Evolutionary conservation across 805 yeast genomes (phyloP).

Genomic region (Zygotorulaspora chibaensis): DNA sequence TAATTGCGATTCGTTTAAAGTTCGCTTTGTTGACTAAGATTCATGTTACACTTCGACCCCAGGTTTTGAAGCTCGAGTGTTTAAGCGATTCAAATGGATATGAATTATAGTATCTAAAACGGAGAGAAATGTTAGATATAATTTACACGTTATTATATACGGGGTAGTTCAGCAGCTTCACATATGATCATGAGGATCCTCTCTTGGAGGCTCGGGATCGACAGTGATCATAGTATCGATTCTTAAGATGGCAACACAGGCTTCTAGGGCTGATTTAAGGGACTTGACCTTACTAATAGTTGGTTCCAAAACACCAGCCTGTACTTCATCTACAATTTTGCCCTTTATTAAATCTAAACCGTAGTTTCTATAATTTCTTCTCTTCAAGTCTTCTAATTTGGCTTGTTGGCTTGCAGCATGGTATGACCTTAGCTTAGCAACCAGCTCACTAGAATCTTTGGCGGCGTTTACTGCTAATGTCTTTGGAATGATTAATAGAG

Average conservation of each 20-base stretch:
- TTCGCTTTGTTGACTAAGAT: too few species aligned
- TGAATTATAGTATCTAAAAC: neutral
- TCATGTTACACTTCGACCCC: too few species aligned
- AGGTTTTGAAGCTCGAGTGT: too few species aligned
- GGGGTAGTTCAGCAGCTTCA: neutral
- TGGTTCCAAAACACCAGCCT: slow-evolving; percentile 91
- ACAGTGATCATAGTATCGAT: slow-evolving; percentile 98
- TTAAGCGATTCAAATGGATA: too few species aligned
- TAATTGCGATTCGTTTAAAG: too few species aligned
- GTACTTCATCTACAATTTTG: slow-evolving; percentile 79
- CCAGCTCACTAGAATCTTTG: slow-evolving; percentile 89
- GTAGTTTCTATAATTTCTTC: slow-evolving; percentile 81
- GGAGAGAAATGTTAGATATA: neutral
- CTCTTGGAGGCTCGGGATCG: slow-evolving; percentile 90
- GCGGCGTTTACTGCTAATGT: slow-evolving; percentile 97
- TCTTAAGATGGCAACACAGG: slow-evolving; percentile 94
- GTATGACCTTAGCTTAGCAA: slow-evolving; percentile 91
- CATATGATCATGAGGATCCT: slow-evolving; percentile 82
- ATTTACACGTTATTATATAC: neutral
- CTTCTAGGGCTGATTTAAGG: slow-evolving; percentile 93
- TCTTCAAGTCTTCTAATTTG: slow-evolving; percentile 73
- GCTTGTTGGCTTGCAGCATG: slow-evolving; percentile 94
- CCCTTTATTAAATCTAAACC: slow-evolving; percentile 92
- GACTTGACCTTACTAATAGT: slow-evolving; percentile 89
- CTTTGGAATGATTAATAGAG: slow-evolving; percentile 88